Conservation (phyloP, 108 stramenopile genomes). For the Nannochloropsis gaditana region DNA sequence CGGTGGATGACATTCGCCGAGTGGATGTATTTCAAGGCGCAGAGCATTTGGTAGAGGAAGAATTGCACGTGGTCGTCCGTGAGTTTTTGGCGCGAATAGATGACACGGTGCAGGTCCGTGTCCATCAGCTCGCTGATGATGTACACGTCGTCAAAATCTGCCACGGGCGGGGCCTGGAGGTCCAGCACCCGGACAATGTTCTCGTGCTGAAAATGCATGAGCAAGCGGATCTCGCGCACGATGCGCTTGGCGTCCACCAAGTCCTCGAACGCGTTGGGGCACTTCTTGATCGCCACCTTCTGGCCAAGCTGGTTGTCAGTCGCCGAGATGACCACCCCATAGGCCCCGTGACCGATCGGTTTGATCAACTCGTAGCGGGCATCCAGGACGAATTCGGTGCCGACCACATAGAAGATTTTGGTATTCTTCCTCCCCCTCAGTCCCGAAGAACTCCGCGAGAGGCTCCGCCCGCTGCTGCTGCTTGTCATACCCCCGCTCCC, state of each 20-base stretch:
- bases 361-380: slow-evolving; percentile 56
- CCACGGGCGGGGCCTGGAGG: slow-evolving; percentile 52
- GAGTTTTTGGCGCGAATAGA: slow-evolving; percentile 92
- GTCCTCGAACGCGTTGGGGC: slow-evolving; percentile 85
- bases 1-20: slow-evolving; percentile 96
- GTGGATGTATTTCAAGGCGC: slow-evolving; percentile 97
- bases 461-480: neutral
- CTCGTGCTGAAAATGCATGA: slow-evolving; percentile 61
- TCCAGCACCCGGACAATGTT: slow-evolving; percentile 52
- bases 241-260: slow-evolving; percentile 99
- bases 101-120: slow-evolving; percentile 96
- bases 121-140: slow-evolving; percentile 97
- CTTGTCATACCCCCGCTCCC: no score
- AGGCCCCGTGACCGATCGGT: slow-evolving; percentile 89
- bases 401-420: slow-evolving; percentile 42
- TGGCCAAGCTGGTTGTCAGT: slow-evolving; percentile 60
- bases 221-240: slow-evolving; percentile 82
- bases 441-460: neutral
- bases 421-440: no score
- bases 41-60: slow-evolving; percentile 91
- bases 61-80: slow-evolving; percentile 95
- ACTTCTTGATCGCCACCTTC: slow-evolving; percentile 96
- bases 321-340: slow-evolving; percentile 92
- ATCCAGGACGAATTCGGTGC: slow-evolving; percentile 56
- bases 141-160: slow-evolving; percentile 82